Percentiles rank a stretch among this genome's conserved stretches.
These are phyloP conservation scores for Solanum rostratum DNA, from an alignment of 257 asterid genomes.

Conservation along the genomic window DNA sequence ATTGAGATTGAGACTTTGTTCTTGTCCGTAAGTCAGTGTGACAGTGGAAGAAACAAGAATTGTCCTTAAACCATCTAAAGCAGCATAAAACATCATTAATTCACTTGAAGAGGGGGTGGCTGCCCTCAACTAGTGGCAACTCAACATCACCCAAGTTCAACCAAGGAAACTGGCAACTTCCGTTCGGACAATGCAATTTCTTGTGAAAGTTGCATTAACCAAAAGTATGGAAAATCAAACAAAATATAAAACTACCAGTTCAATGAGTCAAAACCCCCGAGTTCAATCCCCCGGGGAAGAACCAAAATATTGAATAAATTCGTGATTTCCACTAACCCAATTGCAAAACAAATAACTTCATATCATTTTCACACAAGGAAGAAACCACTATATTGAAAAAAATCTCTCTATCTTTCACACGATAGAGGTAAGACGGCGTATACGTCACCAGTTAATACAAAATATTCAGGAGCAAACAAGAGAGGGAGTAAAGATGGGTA, in stretches of 20 bases:
- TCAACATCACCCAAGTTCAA: background rate
- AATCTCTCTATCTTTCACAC: background rate
- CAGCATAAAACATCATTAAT: background rate
- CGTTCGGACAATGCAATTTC: background rate
- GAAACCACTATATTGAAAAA: background rate
- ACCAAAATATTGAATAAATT: background rate
- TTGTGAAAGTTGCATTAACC: background rate
- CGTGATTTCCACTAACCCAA: background rate
- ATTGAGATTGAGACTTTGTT: background rate
- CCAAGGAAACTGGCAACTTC: background rate
- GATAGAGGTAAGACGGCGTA: background rate
- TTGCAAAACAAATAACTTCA: background rate
- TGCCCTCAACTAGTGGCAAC: background rate
- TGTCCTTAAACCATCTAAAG: background rate
- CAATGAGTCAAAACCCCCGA: background rate
- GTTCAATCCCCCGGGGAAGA: background rate
- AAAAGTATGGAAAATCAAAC: background rate
- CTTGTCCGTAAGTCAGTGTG: background rate
- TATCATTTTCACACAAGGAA: background rate
- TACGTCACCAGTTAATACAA: background rate
- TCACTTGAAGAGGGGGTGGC: background rate
- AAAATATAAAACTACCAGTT: background rate
- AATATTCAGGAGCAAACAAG: background rate
- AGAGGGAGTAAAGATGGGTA: constrained; percentile 7
- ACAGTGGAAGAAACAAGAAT: background rate